Percentiles rank a stretch among this genome's conserved stretches.
Conservation (phyloP, 495 filamentous ascomycete genomes). For the Trichoderma virens region DNA sequence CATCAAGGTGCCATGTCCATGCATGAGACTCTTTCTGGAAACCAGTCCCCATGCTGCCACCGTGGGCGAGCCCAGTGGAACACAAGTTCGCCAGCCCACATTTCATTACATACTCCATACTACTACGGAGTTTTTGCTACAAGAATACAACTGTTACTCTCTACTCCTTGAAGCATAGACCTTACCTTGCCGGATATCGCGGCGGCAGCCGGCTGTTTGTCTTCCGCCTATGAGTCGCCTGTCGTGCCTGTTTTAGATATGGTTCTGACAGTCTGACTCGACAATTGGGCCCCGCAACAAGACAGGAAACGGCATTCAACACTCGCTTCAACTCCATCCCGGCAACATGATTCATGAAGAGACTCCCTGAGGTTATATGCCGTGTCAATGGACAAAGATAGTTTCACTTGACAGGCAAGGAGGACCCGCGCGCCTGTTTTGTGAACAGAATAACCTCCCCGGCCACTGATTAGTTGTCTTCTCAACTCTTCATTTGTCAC, state of each 20-base stretch:
- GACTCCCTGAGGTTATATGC: background rate
- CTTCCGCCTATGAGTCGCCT: background rate
- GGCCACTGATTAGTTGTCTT: no score
- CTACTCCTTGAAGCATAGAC: background rate
- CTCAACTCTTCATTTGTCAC: no score
- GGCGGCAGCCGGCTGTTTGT: background rate
- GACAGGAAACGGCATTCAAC: background rate
- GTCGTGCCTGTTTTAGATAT: slow-evolving; percentile 7
- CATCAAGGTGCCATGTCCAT: background rate
- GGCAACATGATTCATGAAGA: background rate
- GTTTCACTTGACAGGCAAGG: background rate
- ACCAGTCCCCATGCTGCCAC: background rate
- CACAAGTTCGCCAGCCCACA: background rate
- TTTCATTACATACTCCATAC: background rate
- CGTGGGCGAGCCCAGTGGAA: background rate
- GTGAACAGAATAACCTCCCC: no score
- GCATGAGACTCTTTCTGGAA: background rate
- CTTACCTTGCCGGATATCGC: background rate
- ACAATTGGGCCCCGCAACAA: background rate
- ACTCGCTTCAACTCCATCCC: background rate
- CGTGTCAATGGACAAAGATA: background rate
- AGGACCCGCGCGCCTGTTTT: no score
- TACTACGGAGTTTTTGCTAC: background rate
- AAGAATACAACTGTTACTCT: no score
- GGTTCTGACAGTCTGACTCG: slow-evolving; percentile 5